phyloP scores from a whole-genome alignment of 2,329 filamentous ascomycete genomes.

The Chaetothyriales sp. region DNA sequence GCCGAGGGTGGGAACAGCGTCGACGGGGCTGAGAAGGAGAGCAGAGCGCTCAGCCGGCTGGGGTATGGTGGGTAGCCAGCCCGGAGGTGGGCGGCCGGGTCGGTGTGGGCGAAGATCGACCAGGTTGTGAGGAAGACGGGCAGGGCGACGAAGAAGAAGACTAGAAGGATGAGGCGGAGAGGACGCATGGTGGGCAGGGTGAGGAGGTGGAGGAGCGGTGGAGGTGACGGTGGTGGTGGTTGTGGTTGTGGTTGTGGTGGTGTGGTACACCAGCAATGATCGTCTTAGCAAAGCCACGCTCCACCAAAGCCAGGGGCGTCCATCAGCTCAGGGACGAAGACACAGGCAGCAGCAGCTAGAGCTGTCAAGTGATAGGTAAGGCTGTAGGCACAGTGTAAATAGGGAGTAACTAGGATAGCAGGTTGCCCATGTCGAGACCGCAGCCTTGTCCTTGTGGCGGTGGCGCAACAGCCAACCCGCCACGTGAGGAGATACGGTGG shows the following conservation, averaged over 20 bases:
- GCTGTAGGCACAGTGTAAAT: not conserved
- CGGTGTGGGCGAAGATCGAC: constrained; percentile 24
- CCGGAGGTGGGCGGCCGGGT: constrained; percentile 20
- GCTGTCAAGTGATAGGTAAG: not conserved
- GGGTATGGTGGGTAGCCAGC: constrained; percentile 26
- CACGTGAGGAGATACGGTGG: no score
- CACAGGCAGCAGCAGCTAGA: not conserved
- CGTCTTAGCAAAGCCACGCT: not conserved
- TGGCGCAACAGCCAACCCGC: not conserved
- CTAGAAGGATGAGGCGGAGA: constrained; percentile 31
- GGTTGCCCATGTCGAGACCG: not conserved
- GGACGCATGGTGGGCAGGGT: constrained; percentile 28
- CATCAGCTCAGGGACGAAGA: not conserved
- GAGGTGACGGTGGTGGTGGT: not conserved
- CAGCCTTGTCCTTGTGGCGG: not conserved
- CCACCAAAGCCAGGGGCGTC: not conserved
- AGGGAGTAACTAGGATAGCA: not conserved
- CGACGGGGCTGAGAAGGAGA: constrained; percentile 61
- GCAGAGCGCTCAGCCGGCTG: constrained; percentile 41
- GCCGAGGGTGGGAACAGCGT: constrained; percentile 90
- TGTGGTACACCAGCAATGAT: not conserved
- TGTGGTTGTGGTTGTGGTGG: not conserved
- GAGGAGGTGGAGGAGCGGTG: constrained; percentile 1
- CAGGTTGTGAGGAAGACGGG: constrained; percentile 34
- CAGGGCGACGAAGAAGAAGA: constrained; percentile 33